A percentile compares a stretch with the other conserved stretches of the same genome.
These are phyloP conservation scores for Ascodesmis nigricans DNA, from an alignment of 495 filamentous ascomycete genomes.

Conservation along the genomic window DNA sequence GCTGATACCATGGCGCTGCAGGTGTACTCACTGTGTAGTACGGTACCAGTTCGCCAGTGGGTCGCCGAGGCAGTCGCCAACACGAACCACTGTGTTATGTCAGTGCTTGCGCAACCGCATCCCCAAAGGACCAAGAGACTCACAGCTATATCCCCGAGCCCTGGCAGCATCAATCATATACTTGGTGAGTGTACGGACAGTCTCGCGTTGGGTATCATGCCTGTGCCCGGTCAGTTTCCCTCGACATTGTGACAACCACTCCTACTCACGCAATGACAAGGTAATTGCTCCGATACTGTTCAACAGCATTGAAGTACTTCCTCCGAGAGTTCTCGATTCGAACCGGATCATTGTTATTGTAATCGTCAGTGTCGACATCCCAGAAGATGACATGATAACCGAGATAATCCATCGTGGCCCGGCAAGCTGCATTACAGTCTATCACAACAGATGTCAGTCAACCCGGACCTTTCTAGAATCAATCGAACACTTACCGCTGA, in stretches of 20 bases:
- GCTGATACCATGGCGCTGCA: no score
- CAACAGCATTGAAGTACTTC: constrained; percentile 20
- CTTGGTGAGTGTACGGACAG: constrained; percentile 18
- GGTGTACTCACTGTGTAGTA: no score
- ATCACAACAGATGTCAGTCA: no score
- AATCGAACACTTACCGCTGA: no score
- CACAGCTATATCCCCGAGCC: constrained; percentile 19
- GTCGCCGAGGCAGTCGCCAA: constrained; percentile 38
- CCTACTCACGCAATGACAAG: constrained; percentile 9
- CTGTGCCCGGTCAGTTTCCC: neutral
- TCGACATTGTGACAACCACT: neutral
- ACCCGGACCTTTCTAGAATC: constrained; percentile 29
- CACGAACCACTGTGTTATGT: constrained; percentile 1
- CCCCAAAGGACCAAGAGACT: neutral
- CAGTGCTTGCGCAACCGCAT: neutral
- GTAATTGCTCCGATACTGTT: neutral
- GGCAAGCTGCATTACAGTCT: constrained; percentile 30
- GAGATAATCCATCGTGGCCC: constrained; percentile 28
- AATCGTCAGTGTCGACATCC: constrained; percentile 49
- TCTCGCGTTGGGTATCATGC: constrained; percentile 26
- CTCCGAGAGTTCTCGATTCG: constrained; percentile 39
- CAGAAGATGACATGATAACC: constrained; percentile 44
- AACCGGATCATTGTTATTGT: constrained; percentile 30
- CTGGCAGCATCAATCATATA: constrained; percentile 21
- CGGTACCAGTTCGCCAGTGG: constrained; percentile 39